Conservation (phyloP, 108 stramenopile species). For the Nitzschia sp. region DNA sequence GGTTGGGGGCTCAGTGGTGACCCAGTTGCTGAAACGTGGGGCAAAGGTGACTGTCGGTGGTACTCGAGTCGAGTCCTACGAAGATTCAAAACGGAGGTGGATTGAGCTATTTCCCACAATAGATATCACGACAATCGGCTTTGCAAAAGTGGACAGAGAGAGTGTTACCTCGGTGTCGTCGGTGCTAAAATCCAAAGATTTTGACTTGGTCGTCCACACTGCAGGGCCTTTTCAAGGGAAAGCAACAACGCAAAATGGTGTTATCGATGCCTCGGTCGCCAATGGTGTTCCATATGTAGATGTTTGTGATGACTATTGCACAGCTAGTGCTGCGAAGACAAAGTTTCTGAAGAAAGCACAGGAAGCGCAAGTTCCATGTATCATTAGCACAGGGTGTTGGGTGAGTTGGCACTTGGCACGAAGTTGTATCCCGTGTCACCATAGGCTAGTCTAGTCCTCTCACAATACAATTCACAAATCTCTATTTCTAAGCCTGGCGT, state of each 20-base stretch:
- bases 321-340: conserved; percentile 59
- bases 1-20: conserved; percentile 76
- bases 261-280: conserved; percentile 53
- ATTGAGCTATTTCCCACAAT: conserved; percentile 25
- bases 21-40: conserved; percentile 42
- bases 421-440: background rate
- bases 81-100: conserved; percentile 34
- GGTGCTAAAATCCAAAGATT: background rate
- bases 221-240: conserved; percentile 88
- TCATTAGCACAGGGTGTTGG: conserved; percentile 56
- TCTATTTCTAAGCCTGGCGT: conserved; percentile 34
- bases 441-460: too few species aligned
- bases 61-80: conserved; percentile 30
- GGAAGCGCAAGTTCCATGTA: conserved; percentile 37
- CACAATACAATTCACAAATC: too few species aligned
- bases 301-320: conserved; percentile 86
- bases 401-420: background rate
- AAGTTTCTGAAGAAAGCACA: conserved; percentile 32
- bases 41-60: conserved; percentile 52
- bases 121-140: conserved; percentile 16
- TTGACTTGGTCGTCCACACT: conserved; percentile 72
- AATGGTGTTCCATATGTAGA: conserved; percentile 69
- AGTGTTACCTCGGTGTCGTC: conserved; percentile 22
- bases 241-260: conserved; percentile 35
- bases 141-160: conserved; percentile 38